Conservation (phyloP, 2,329 filamentous ascomycete genomes). For the Pochonia chlamydosporia region DNA sequence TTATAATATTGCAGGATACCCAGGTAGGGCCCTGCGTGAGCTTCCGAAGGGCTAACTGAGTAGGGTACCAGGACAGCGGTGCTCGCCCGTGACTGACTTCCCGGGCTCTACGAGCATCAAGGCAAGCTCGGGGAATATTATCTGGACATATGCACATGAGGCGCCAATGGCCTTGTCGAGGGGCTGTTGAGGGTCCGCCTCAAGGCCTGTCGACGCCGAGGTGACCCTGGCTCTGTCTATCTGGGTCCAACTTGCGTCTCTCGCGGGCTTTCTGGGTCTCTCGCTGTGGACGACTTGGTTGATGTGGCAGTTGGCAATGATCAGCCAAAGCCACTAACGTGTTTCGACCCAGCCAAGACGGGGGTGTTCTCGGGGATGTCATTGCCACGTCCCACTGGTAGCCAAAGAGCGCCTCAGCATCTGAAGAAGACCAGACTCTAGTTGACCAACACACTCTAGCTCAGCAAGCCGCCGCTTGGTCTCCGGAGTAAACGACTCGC, state of each 20-base stretch:
- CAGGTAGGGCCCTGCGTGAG: constrained; percentile 24
- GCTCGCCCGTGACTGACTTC: constrained; percentile 29
- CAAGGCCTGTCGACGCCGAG: too few species aligned
- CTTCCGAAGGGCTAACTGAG: constrained; percentile 21
- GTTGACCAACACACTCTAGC: too few species aligned
- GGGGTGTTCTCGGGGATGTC: constrained; percentile 22
- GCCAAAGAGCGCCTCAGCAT: neutral
- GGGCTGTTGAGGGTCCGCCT: neutral
- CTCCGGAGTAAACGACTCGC: too few species aligned
- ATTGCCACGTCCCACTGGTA: constrained; percentile 4
- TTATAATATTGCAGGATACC: constrained; percentile 24
- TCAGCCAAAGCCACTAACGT: constrained; percentile 35
- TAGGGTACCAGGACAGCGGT: neutral
- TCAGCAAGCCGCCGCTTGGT: too few species aligned
- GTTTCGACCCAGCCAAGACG: constrained; percentile 31
- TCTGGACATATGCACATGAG: constrained; percentile 18
- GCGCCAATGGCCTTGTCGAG: neutral
- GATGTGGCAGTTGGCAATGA: constrained; percentile 16
- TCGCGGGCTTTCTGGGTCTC: neutral
- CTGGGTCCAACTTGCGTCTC: neutral
- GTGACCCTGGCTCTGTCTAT: constrained; percentile 29
- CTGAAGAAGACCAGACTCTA: too few species aligned
- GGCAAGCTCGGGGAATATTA: constrained; percentile 44
- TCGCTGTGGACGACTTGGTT: too few species aligned
- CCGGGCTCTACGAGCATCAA: constrained; percentile 40